Evolutionary conservation across 441 rosid species (phyloP).

Genomic region (Adansonia grandidieri): DNA sequence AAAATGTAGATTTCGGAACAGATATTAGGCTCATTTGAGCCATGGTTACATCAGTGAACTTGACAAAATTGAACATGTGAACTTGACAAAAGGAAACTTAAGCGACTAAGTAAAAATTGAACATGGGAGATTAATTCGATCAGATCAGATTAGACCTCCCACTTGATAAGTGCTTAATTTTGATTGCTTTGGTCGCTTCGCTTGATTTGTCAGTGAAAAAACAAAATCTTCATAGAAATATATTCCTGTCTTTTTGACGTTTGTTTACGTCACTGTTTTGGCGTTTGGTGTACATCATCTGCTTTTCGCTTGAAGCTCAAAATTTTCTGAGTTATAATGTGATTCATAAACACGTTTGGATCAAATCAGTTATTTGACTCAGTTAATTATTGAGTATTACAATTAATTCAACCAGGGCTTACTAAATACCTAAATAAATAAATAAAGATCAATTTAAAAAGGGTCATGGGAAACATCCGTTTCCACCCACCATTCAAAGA

Average conservation of each 20-base stretch:
- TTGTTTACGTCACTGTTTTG: not conserved
- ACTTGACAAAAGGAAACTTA: not conserved
- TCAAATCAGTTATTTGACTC: too few species aligned
- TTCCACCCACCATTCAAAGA: not conserved
- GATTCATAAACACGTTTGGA: too few species aligned
- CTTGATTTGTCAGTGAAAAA: not conserved
- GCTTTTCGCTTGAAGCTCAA: not conserved
- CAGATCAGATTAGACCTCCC: conserved; percentile 13
- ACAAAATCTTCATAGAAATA: not conserved
- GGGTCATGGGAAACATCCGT: not conserved
- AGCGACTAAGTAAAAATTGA: not conserved
- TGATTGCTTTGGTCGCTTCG: not conserved
- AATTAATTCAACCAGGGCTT: not conserved
- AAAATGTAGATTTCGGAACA: not conserved
- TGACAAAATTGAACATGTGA: not conserved
- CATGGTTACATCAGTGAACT: not conserved
- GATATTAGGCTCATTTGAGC: not conserved
- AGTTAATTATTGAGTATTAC: too few species aligned
- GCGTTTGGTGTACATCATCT: conserved; percentile 13
- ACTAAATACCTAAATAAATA: not conserved
- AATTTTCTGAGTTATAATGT: too few species aligned
- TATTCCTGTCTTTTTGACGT: not conserved
- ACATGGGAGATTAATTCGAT: not conserved
- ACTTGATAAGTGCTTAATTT: conserved; percentile 14
- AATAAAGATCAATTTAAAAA: not conserved